These are phyloP conservation scores for Capsicum pubescens DNA, from an alignment of 257 asterid genomes.

Conservation along the genomic window DNA sequence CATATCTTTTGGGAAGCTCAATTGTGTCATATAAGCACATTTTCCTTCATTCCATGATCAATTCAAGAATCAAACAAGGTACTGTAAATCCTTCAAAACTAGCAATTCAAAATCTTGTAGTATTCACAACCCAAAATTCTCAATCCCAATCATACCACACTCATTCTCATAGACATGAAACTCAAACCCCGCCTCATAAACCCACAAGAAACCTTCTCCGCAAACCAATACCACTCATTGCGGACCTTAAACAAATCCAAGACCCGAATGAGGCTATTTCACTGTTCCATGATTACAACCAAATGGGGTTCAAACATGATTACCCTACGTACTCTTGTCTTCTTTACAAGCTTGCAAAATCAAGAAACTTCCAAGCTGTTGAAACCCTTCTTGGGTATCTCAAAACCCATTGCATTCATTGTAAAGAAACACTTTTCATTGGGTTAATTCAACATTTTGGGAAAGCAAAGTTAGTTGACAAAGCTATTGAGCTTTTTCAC, in stretches of 20 bases:
- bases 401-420: constrained; percentile 51
- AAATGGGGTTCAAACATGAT: constrained; percentile 72
- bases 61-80: too few relatives aligned
- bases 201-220: constrained; percentile 48
- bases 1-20: too few relatives aligned
- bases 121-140: constrained; percentile 18
- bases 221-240: constrained; percentile 66
- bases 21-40: too few relatives aligned
- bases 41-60: too few relatives aligned
- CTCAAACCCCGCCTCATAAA: constrained; percentile 42
- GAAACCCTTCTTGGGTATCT: constrained; percentile 58
- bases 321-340: constrained; percentile 87
- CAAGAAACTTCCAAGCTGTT: constrained; percentile 62
- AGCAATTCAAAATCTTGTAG: background rate
- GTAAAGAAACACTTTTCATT: constrained; percentile 70
- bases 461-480: constrained; percentile 51
- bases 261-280: constrained; percentile 62
- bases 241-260: constrained; percentile 61
- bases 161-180: constrained; percentile 38
- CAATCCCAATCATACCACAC: constrained; percentile 35
- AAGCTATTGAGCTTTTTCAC: constrained; percentile 61
- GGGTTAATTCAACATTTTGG: constrained; percentile 79
- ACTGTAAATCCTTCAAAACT: background rate
- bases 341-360: constrained; percentile 71
- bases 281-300: constrained; percentile 55